Evolutionary conservation across 371 early-diverging fungal genomes (phyloP).

Genomic region (Homolaphlyctis polyrhiza): DNA sequence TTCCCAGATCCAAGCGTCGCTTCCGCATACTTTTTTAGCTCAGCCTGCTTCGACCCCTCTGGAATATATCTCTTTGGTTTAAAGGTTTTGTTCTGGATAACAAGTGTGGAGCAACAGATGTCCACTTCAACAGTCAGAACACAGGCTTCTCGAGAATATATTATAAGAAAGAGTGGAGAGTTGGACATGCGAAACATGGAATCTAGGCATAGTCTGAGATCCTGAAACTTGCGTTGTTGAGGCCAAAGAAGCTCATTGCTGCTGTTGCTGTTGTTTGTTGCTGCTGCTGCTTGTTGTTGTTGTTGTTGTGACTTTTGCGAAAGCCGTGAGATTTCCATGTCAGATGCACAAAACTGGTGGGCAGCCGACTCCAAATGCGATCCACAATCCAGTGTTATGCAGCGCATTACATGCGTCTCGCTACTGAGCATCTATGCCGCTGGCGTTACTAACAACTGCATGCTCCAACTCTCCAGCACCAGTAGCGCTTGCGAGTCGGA

Average conservation of each 20-base stretch:
- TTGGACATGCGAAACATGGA: too few species aligned
- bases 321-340: too few species aligned
- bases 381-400: too few species aligned
- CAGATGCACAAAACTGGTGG: too few species aligned
- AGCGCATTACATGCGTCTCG: too few species aligned
- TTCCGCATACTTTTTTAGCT: conserved; percentile 55
- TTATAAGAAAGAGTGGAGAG: not conserved
- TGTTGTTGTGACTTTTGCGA: too few species aligned
- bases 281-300: not conserved
- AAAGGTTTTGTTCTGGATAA: conserved; percentile 41
- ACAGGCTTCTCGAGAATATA: not conserved
- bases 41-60: conserved; percentile 51
- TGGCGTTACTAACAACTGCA: too few species aligned
- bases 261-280: not conserved
- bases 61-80: conserved; percentile 47
- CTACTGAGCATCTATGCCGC: too few species aligned
- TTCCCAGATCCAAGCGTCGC: conserved; percentile 72
- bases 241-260: conserved; percentile 1
- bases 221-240: not conserved
- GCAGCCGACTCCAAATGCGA: too few species aligned
- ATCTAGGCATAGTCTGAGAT: too few species aligned
- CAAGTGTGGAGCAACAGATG: not conserved
- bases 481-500: too few species aligned
- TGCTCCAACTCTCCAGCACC: too few species aligned
- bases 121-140: not conserved